These are phyloP conservation scores for Microbotryum saponariae DNA, from an alignment of 1,284 basidiomycete species.

Conservation along the genomic window DNA sequence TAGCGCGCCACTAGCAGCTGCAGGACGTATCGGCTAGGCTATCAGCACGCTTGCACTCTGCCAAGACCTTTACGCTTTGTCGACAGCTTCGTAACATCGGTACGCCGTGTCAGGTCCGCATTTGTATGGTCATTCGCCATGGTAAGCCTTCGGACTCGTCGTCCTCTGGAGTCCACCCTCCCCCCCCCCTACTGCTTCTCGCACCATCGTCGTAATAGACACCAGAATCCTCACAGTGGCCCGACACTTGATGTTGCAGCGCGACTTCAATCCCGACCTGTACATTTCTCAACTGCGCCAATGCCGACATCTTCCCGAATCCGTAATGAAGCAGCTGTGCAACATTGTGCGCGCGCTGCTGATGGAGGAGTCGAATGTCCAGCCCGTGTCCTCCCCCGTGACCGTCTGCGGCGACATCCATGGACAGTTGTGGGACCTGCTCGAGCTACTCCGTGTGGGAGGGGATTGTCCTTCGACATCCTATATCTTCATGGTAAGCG, in stretches of 20 bases:
- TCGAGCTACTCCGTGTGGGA: slow-evolving; percentile 82
- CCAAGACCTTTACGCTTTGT: no score
- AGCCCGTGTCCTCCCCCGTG: slow-evolving; percentile 94
- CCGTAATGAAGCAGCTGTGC: slow-evolving; percentile 85
- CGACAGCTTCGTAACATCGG: no score
- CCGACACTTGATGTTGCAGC: neutral
- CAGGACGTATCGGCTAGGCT: no score
- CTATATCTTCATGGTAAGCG: slow-evolving; percentile 88
- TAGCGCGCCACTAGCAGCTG: no score
- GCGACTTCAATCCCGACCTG: slow-evolving; percentile 11
- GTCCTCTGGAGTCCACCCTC: no score
- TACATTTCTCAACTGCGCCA: slow-evolving; percentile 55
- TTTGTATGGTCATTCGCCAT: no score
- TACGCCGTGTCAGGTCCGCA: no score
- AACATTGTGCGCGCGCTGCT: slow-evolving; percentile 72
- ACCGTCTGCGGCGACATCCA: slow-evolving; percentile 98
- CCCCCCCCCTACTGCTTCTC: no score
- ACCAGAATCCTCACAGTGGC: neutral
- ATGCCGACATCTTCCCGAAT: slow-evolving; percentile 78
- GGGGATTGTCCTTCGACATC: slow-evolving; percentile 81
- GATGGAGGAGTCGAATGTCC: slow-evolving; percentile 96
- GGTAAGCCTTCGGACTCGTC: no score
- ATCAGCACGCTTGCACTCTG: no score
- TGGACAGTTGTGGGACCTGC: slow-evolving; percentile 92
- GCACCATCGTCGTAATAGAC: no score